phyloP scores from a whole-genome alignment of 2,329 filamentous ascomycete species.

The Venturia effusa region DNA sequence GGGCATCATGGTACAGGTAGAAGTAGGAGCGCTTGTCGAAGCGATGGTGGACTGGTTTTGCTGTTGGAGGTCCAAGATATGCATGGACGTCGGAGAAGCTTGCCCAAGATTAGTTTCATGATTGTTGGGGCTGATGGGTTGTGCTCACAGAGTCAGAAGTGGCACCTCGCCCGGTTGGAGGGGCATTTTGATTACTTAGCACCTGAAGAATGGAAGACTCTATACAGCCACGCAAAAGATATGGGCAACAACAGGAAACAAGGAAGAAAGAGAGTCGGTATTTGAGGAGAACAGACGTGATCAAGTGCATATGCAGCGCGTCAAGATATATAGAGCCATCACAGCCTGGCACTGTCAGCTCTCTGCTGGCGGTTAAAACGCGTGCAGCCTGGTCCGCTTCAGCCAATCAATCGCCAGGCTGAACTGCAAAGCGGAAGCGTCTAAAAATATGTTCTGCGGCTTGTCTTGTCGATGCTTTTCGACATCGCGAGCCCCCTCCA shows the following conservation, averaged over 20 bases:
- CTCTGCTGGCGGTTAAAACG: conserved; percentile 1
- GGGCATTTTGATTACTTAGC: conserved; percentile 27
- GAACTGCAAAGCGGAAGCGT: too few relatives aligned
- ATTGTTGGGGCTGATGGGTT: not conserved
- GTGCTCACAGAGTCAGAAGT: conserved; percentile 35
- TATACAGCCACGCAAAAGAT: not conserved
- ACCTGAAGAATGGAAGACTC: not conserved
- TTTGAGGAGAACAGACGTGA: not conserved
- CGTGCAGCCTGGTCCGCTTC: not conserved
- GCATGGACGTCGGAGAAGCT: conserved; percentile 75
- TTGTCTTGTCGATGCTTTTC: too few relatives aligned
- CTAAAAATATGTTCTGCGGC: conserved; percentile 2
- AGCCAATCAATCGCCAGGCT: too few relatives aligned
- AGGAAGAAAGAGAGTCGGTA: not conserved
- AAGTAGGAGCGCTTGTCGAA: conserved; percentile 74
- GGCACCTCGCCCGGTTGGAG: conserved; percentile 36
- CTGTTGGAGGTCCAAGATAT: conserved; percentile 58
- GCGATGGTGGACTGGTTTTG: conserved; percentile 63
- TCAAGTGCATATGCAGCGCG: not conserved
- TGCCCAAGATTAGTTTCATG: conserved; percentile 17
- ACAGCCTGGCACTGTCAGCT: not conserved
- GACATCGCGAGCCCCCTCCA: not conserved
- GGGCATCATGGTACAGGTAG: conserved; percentile 66
- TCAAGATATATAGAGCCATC: not conserved
- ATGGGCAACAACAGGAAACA: not conserved